Evolutionary conservation across 2,329 filamentous ascomycete species (phyloP).

Genomic region (Colletotrichum cuscutae): DNA sequence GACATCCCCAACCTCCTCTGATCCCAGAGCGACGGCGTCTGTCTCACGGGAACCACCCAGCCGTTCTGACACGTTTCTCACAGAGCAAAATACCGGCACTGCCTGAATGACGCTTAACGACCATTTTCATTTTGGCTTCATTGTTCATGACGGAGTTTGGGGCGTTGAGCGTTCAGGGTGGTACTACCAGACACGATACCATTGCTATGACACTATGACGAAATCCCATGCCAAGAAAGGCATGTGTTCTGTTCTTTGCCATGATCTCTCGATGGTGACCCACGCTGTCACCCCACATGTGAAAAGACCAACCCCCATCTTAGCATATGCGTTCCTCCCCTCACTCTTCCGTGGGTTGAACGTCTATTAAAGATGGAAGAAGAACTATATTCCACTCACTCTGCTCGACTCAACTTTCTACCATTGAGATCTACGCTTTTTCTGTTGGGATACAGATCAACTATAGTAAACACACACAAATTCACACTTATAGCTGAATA

Average conservation of each 20-base stretch:
- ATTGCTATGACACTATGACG: constrained; percentile 26
- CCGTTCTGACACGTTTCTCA: constrained; percentile 13
- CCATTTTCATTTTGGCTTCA: constrained; percentile 35
- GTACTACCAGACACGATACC: constrained; percentile 21
- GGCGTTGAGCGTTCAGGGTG: constrained; percentile 20
- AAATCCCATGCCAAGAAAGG: constrained; percentile 14
- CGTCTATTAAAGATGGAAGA: constrained; percentile 66
- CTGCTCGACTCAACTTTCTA: constrained; percentile 55
- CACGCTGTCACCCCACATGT: not conserved
- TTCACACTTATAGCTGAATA: not conserved
- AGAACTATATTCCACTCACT: constrained; percentile 60
- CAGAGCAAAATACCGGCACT: constrained; percentile 35
- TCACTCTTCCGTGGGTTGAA: constrained; percentile 61
- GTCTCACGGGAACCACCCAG: not conserved
- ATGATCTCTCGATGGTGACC: not conserved
- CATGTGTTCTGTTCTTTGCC: not conserved
- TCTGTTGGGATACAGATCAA: constrained; percentile 49
- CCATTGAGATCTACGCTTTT: constrained; percentile 59
- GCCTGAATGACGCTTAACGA: constrained; percentile 21
- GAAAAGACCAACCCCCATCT: constrained; percentile 53
- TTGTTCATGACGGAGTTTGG: constrained; percentile 40
- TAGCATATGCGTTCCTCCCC: constrained; percentile 65
- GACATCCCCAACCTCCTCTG: constrained; percentile 38
- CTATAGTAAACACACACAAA: constrained; percentile 41
- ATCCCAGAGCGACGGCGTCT: not conserved